These are phyloP conservation scores for Mayamaea pseudoterrestris DNA, from an alignment of 108 stramenopile genomes.

Conservation along the genomic window DNA sequence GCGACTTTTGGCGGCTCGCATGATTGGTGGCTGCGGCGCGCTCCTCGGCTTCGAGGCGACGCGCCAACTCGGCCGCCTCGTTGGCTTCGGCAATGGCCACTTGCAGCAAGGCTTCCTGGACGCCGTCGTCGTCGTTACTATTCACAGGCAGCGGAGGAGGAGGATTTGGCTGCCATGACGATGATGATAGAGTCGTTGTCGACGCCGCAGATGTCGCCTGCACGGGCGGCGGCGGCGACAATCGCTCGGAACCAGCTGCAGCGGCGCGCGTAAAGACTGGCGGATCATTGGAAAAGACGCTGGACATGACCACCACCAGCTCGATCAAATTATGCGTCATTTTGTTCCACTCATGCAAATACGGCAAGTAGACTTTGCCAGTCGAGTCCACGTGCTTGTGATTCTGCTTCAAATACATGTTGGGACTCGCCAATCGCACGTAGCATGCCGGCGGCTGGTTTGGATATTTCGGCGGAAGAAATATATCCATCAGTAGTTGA, in stretches of 20 bases:
- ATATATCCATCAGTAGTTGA: slow-evolving; percentile 89
- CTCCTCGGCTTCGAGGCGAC: slow-evolving; percentile 23
- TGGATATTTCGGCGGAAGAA: slow-evolving; percentile 80
- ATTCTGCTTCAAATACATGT: slow-evolving; percentile 76
- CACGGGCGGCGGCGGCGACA: not conserved
- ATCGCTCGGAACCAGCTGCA: slow-evolving; percentile 7
- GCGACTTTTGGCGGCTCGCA: too few species aligned
- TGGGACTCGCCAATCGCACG: slow-evolving; percentile 71
- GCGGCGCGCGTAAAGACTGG: slow-evolving; percentile 72
- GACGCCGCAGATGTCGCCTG: not conserved
- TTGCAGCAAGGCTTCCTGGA: too few species aligned
- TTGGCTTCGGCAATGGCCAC: slow-evolving; percentile 40
- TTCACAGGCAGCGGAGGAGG: too few species aligned
- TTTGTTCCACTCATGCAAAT: slow-evolving; percentile 83
- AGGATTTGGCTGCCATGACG: too few species aligned
- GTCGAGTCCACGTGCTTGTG: slow-evolving; percentile 78
- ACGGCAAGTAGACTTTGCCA: slow-evolving; percentile 89
- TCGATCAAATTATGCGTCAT: slow-evolving; percentile 59
- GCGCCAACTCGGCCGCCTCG: slow-evolving; percentile 28
- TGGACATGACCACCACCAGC: slow-evolving; percentile 69
- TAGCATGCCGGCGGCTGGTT: slow-evolving; percentile 64
- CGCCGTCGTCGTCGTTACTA: slow-evolving; percentile 18
- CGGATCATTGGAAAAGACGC: slow-evolving; percentile 87
- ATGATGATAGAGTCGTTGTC: not conserved
- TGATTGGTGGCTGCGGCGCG: too few species aligned